These are phyloP conservation scores for Trypanosoma vivax DNA, from an alignment of 208 protist species.

Conservation along the genomic window DNA sequence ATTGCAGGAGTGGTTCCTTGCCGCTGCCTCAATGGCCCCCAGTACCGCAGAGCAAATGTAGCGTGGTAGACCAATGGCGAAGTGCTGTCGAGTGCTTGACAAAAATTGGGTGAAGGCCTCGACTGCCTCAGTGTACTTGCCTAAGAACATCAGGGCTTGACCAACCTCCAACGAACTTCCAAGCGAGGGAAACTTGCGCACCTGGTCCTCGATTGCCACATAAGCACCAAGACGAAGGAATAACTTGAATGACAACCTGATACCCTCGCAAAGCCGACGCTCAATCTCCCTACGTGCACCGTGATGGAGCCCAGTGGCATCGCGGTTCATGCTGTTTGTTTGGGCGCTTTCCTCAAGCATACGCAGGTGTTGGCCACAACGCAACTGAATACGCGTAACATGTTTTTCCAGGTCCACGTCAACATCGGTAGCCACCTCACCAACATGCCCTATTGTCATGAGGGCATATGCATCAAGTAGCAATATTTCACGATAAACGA, in stretches of 20 bases:
- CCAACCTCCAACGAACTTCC: constrained; percentile 68
- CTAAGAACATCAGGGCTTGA: constrained; percentile 35
- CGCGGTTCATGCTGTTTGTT: constrained; percentile 15
- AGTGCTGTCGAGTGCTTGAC: constrained; percentile 7
- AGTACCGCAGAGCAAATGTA: constrained; percentile 18
- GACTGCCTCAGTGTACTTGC: constrained; percentile 35
- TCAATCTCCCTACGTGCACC: constrained; percentile 23
- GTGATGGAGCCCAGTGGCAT: constrained; percentile 12
- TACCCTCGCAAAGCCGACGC: constrained; percentile 36
- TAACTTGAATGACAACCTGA: constrained; percentile 61
- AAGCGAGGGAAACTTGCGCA: constrained; percentile 33
- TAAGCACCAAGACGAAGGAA: constrained; percentile 33
- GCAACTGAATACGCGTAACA: constrained; percentile 18
- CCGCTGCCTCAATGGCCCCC: constrained; percentile 17
- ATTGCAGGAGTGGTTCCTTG: constrained; percentile 3
- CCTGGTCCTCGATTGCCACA: constrained; percentile 28
- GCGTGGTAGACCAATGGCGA: constrained; percentile 21
- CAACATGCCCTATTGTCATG: constrained; percentile 63
- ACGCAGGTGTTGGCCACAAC: constrained; percentile 20
- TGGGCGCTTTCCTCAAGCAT: constrained; percentile 13
- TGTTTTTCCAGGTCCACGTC: constrained; percentile 4
- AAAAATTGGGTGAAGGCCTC: constrained; percentile 34
- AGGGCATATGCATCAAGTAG: constrained; percentile 74
- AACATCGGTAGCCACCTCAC: constrained; percentile 47
- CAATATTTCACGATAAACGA: constrained; percentile 54